Conservation (phyloP, 2,329 filamentous ascomycete genomes). For the Microsporum audouinii region DNA sequence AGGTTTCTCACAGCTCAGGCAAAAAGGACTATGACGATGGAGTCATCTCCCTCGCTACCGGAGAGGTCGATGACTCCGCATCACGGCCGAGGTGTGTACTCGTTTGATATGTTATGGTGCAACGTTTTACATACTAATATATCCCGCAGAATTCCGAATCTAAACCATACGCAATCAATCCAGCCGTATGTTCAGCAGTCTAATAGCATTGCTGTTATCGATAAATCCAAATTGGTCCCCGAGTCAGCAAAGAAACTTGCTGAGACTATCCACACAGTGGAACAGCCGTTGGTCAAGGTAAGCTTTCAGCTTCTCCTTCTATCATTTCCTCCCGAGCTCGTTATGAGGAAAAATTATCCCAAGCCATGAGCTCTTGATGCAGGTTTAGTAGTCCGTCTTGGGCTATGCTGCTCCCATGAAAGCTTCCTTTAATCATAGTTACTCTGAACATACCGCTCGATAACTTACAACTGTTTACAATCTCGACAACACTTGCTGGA, state of each 20-base stretch:
- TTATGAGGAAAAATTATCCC: slow-evolving; percentile 69
- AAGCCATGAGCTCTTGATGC: slow-evolving; percentile 55
- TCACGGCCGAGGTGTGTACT: not conserved
- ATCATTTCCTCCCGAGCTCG: slow-evolving; percentile 18
- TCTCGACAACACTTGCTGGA: slow-evolving; percentile 4
- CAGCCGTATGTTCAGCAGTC: slow-evolving; percentile 45
- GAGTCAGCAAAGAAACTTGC: slow-evolving; percentile 34
- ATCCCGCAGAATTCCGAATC: slow-evolving; percentile 38
- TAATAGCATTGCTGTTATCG: slow-evolving; percentile 42
- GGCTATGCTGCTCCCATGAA: slow-evolving; percentile 62
- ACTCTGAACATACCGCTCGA: slow-evolving; percentile 47
- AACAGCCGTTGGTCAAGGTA: slow-evolving; percentile 43
- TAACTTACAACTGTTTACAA: slow-evolving; percentile 20
- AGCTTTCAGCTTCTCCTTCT: slow-evolving; percentile 14
- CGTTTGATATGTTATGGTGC: not conserved
- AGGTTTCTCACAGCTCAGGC: slow-evolving; percentile 10
- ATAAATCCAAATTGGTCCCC: slow-evolving; percentile 39
- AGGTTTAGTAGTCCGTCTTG: slow-evolving; percentile 65
- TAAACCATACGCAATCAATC: slow-evolving; percentile 38
- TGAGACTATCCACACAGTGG: slow-evolving; percentile 42
- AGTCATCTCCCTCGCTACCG: slow-evolving; percentile 8
- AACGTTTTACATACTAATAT: not conserved
- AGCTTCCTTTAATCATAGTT: slow-evolving; percentile 56
- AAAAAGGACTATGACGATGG: slow-evolving; percentile 11
- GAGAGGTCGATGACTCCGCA: slow-evolving; percentile 2